A percentile compares a stretch with the other conserved stretches of the same genome.
Conservation (phyloP, 805 yeast species). For the Candida silvicultrix region DNA sequence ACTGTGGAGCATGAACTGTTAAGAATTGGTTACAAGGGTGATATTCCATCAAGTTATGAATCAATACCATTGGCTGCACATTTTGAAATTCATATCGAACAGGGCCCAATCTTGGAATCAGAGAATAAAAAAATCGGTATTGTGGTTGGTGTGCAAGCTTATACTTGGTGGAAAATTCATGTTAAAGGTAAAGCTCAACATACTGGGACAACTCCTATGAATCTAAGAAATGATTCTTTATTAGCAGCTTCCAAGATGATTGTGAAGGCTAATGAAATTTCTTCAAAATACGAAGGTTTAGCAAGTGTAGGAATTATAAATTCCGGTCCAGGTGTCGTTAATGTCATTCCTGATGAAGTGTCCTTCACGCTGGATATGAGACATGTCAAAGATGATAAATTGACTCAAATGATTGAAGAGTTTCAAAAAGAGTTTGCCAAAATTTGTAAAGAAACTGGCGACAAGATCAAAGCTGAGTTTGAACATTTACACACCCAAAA, state of each 20-base stretch:
- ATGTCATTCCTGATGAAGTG: conserved; percentile 61
- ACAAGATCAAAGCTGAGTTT: conserved; percentile 31
- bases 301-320: conserved; percentile 54
- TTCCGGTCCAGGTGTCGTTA: conserved; percentile 54
- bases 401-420: conserved; percentile 31
- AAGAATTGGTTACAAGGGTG: conserved; percentile 60
- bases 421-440: conserved; percentile 30
- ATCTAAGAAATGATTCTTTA: conserved; percentile 54
- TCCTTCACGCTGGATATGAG: conserved; percentile 57
- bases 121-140: conserved; percentile 53
- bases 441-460: conserved; percentile 27
- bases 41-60: conserved; percentile 37
- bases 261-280: conserved; percentile 48
- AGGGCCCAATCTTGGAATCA: conserved; percentile 65
- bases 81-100: conserved; percentile 72
- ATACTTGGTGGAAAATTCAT: conserved; percentile 52
- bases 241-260: conserved; percentile 54
- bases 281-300: conserved; percentile 44
- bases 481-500: conserved; percentile 42
- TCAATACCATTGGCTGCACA: conserved; percentile 58
- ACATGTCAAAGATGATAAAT: conserved; percentile 40
- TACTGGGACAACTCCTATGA: conserved; percentile 69
- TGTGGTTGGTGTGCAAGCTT: conserved; percentile 63
- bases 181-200: conserved; percentile 62
- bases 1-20: conserved; percentile 48